Evolutionary conservation across 2,329 filamentous ascomycete genomes (phyloP).

Genomic region (Phaeomoniella chlamydospora): DNA sequence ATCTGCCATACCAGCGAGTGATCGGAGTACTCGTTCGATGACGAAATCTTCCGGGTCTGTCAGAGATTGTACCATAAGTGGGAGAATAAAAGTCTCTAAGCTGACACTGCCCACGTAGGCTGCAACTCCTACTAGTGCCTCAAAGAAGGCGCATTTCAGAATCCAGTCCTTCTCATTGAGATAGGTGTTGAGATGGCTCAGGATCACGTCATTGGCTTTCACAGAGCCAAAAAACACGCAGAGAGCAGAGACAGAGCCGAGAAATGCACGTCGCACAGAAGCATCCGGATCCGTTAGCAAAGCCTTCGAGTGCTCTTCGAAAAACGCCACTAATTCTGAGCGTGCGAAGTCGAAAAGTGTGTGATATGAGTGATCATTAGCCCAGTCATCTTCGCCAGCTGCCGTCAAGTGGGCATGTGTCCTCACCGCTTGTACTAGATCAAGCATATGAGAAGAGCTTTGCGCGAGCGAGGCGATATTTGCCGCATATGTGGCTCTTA

Average conservation of each 20-base stretch:
- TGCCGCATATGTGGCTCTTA: constrained; percentile 83
- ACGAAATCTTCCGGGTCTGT: constrained; percentile 90
- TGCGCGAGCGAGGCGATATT: constrained; percentile 80
- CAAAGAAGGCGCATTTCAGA: constrained; percentile 91
- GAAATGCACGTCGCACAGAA: constrained; percentile 76
- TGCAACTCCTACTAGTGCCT: constrained; percentile 84
- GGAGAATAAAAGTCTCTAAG: constrained; percentile 87
- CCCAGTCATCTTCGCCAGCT: constrained; percentile 60
- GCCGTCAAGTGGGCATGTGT: constrained; percentile 69
- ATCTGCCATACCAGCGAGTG: constrained; percentile 74
- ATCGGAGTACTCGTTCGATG: constrained; percentile 77
- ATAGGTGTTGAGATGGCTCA: constrained; percentile 94
- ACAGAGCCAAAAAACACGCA: constrained; percentile 89
- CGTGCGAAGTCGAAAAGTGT: constrained; percentile 81
- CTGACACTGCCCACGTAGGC: constrained; percentile 79
- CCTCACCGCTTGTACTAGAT: constrained; percentile 77
- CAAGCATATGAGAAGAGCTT: constrained; percentile 71
- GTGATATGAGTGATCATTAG: constrained; percentile 56
- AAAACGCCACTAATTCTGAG: constrained; percentile 64
- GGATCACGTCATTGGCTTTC: constrained; percentile 88
- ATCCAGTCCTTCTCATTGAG: constrained; percentile 95
- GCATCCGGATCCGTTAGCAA: constrained; percentile 77
- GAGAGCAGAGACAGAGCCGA: constrained; percentile 79
- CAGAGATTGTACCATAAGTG: constrained; percentile 87
- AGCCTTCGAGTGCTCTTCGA: constrained; percentile 78